Conservation (phyloP, 208 protist genomes). For the Trypanosoma mega region DNA sequence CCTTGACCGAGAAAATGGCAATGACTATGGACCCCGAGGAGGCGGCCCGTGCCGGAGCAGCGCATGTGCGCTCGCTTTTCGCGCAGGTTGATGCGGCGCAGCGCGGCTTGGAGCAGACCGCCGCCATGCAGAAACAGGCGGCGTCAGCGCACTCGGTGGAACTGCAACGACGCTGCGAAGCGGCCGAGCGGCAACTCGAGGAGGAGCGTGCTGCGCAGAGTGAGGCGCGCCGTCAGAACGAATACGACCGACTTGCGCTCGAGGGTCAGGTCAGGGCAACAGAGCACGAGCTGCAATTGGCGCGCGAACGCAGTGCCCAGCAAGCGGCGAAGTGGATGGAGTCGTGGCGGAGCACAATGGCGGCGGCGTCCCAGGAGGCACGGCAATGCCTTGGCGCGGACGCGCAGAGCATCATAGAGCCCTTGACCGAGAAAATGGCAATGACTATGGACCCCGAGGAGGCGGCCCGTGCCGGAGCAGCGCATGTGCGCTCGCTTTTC, state of each 20-base stretch:
- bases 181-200: conserved; percentile 4
- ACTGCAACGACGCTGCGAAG: not conserved
- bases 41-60: conserved; percentile 3
- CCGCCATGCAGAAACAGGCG: too few relatives aligned
- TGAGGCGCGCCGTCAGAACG: conserved; percentile 6
- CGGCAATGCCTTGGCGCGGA: too few relatives aligned
- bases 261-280: conserved; percentile 8
- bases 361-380: too few relatives aligned
- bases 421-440: not conserved
- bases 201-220: conserved; percentile 4
- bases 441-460: conserved; percentile 8
- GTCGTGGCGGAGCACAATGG: conserved; percentile 7
- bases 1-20: not conserved
- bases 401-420: too few relatives aligned
- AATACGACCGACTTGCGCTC: conserved; percentile 5
- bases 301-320: conserved; percentile 2
- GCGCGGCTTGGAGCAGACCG: not conserved
- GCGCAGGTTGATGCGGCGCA: not conserved
- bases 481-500: conserved; percentile 4
- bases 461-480: conserved; percentile 3
- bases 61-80: conserved; percentile 4
- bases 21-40: conserved; percentile 8
- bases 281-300: conserved; percentile 1
- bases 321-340: conserved; percentile 2
- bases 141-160: not conserved